These are phyloP conservation scores for Phlyctochytrium arcticum DNA, from an alignment of 192 early-diverging fungal species.

Conservation along the genomic window DNA sequence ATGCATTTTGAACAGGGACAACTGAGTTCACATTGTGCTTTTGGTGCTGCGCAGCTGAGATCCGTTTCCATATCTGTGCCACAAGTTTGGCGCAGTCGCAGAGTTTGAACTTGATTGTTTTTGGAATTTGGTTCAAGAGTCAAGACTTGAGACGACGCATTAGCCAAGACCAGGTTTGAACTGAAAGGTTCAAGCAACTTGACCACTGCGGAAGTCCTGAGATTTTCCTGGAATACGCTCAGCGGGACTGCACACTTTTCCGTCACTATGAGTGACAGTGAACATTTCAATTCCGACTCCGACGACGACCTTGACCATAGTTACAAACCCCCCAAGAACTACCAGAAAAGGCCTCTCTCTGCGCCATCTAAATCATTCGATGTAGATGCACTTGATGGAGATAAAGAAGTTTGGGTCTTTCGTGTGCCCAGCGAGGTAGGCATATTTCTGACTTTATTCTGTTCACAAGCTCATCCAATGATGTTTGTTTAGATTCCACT, in stretches of 20 bases:
- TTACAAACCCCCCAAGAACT: conserved; percentile 15
- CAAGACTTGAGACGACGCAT: too few species aligned
- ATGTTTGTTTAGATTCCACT: not conserved
- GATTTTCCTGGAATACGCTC: too few species aligned
- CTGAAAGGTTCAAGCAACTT: too few species aligned
- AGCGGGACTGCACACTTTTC: not conserved
- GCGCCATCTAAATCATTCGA: conserved; percentile 3
- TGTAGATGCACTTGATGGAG: not conserved
- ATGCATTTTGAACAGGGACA: not conserved
- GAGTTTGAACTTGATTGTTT: too few species aligned
- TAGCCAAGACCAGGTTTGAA: too few species aligned
- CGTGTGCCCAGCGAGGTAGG: conserved; percentile 4
- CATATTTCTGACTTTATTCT: not conserved
- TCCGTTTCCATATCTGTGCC: too few species aligned
- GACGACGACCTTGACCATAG: conserved; percentile 14
- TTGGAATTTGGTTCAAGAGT: too few species aligned
- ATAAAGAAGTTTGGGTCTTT: conserved; percentile 12
- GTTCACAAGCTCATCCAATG: not conserved
- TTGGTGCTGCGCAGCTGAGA: too few species aligned
- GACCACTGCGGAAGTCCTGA: too few species aligned
- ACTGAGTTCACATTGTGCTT: not conserved
- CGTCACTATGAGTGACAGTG: not conserved
- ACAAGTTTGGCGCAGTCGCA: too few species aligned
- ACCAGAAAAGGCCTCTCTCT: not conserved
- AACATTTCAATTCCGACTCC: not conserved